These are phyloP conservation scores for Farysia itapuensis DNA, from an alignment of 1,284 basidiomycete species.

Conservation along the genomic window DNA sequence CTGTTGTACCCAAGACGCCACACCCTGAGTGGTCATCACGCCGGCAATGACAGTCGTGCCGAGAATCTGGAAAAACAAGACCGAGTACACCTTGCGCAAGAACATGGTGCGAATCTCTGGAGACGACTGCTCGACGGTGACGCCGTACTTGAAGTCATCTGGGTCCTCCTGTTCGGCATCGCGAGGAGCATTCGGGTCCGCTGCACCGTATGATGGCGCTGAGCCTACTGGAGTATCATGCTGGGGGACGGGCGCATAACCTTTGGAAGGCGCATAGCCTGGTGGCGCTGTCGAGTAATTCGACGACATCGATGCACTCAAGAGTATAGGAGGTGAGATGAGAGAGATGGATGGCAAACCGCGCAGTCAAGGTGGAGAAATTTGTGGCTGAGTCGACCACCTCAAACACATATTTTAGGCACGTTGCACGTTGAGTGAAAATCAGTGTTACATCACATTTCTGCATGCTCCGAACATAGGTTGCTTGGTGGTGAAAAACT, in stretches of 20 bases:
- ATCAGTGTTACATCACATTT: no score
- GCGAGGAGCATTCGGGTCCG: conserved; percentile 11
- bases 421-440: no score
- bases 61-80: conserved; percentile 54
- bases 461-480: no score
- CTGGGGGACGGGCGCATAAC: conserved; percentile 25
- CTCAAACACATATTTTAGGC: no score
- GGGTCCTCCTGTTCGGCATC: conserved; percentile 43
- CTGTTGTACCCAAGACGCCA: conserved; percentile 44
- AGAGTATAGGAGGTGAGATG: no score
- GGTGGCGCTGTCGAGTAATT: conserved; percentile 27
- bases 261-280: conserved; percentile 19
- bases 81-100: conserved; percentile 49
- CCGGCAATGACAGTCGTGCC: conserved; percentile 47
- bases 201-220: conserved; percentile 18
- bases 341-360: no score
- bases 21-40: conserved; percentile 33
- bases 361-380: no score
- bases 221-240: background rate
- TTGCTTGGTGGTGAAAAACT: no score
- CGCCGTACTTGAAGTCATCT: conserved; percentile 57
- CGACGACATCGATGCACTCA: no score
- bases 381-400: no score
- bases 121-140: conserved; percentile 55
- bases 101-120: conserved; percentile 55